A percentile compares a stretch with the other conserved stretches of the same genome.
Evolutionary conservation across 306 rosid genomes (phyloP).

Genomic region (Vicia sativa): DNA sequence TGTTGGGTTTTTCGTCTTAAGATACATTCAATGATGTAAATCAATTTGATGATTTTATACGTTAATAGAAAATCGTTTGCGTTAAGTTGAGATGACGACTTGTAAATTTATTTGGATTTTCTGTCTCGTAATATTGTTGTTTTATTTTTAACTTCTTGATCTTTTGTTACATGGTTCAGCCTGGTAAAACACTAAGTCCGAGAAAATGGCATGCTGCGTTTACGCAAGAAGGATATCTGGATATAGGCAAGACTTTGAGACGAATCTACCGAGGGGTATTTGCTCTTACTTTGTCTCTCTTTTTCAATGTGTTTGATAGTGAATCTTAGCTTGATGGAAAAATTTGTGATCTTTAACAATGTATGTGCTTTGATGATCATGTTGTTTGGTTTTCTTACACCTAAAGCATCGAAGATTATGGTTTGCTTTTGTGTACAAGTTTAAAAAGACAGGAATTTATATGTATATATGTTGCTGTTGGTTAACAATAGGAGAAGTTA

Average conservation of each 20-base stretch:
- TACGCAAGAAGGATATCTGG: conserved; percentile 77
- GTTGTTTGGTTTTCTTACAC: conserved; percentile 8
- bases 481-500: too few species aligned
- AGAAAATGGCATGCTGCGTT: conserved; percentile 96
- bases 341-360: conserved; percentile 27
- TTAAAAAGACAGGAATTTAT: conserved; percentile 10
- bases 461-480: not conserved
- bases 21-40: conserved; percentile 18
- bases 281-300: conserved; percentile 32
- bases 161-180: conserved; percentile 52
- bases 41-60: conserved; percentile 12
- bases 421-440: conserved; percentile 24
- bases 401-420: conserved; percentile 12
- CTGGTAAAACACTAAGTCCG: conserved; percentile 86
- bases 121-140: conserved; percentile 25
- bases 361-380: conserved; percentile 20
- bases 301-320: conserved; percentile 17
- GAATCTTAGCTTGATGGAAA: conserved; percentile 30
- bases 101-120: conserved; percentile 22
- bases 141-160: conserved; percentile 22
- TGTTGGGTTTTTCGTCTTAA: conserved; percentile 23
- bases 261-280: conserved; percentile 92
- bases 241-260: conserved; percentile 79
- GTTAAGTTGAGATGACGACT: conserved; percentile 10
- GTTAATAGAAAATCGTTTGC: conserved; percentile 1